These are phyloP conservation scores for Saturnispora diversa DNA, from an alignment of 805 yeast genomes.

Conservation along the genomic window DNA sequence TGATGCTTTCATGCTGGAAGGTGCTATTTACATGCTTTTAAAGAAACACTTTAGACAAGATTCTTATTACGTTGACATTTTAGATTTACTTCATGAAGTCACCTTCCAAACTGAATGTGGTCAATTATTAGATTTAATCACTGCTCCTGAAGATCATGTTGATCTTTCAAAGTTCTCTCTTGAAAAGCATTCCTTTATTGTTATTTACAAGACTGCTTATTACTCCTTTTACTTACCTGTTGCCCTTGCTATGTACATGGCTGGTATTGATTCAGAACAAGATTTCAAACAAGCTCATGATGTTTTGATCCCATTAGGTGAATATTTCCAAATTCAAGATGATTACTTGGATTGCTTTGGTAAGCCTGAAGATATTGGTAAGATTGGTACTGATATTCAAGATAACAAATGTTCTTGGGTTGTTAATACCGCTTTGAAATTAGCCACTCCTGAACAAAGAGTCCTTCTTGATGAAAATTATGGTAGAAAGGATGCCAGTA, in stretches of 20 bases:
- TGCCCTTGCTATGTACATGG: slow-evolving; percentile 90
- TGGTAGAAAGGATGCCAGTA: slow-evolving; percentile 67
- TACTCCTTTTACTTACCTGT: slow-evolving; percentile 97
- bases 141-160: slow-evolving; percentile 94
- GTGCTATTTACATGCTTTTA: slow-evolving; percentile 80
- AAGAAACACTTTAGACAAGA: slow-evolving; percentile 83
- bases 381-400: slow-evolving; percentile 96
- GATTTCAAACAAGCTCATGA: slow-evolving; percentile 86
- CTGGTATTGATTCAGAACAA: slow-evolving; percentile 60
- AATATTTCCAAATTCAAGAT: slow-evolving; percentile 97
- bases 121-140: slow-evolving; percentile 87
- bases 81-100: slow-evolving; percentile 94
- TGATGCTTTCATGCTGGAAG: slow-evolving; percentile 95
- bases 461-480: slow-evolving; percentile 75
- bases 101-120: slow-evolving; percentile 98
- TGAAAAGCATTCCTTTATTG: slow-evolving; percentile 89
- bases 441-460: slow-evolving; percentile 77
- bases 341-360: slow-evolving; percentile 97
- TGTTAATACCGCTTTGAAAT: slow-evolving; percentile 80
- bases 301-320: slow-evolving; percentile 89
- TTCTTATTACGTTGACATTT: slow-evolving; percentile 74
- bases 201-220: slow-evolving; percentile 93
- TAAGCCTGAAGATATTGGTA: slow-evolving; percentile 94
- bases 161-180: slow-evolving; percentile 82
- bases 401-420: slow-evolving; percentile 99